Evolutionary conservation across 345 rosid species (phyloP), one percentile per base, ranked within the genome.

Genomic region (Melastoma malabathricum): DNA sequence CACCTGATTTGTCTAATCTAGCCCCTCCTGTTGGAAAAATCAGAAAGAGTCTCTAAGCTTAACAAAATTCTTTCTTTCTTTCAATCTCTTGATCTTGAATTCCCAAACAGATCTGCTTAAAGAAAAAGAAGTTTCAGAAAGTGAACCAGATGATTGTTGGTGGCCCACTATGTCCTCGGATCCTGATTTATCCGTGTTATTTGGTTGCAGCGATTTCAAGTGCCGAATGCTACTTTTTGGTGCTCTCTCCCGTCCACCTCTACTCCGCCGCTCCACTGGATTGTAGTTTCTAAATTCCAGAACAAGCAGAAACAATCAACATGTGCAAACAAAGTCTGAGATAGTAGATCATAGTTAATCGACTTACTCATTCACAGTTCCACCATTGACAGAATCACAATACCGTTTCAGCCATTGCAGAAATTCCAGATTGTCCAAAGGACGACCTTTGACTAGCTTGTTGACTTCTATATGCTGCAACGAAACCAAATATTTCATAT

Each of bases 401-500:
- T 84, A 87, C 12, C 95, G 82, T 68, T 84, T 92, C 54, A 92
- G 75, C 98, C 98, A 92, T 47, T 92, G 98, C 47, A 87, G 66
- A 71, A 87, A 87, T 78, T 92, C 98, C 87, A 92, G 76, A 68
- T 92, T 92, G 83, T 92, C 96, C 76, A 92, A 65, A 52, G 96
- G 88, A 38, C 95, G 72, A 45, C 93, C 95, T 72, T 92, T 92
- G 46, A 92, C 80, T 54, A 92, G 95, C 72, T 75, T 81, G 62
- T 81, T 84, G 58, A 92, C 98, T 76, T 92, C 98, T 62, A 92
- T 45, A 58, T 85, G 90, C 97, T 89, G 74, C 66, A 48, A 72
- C 14, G 18, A 50, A 20, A 4, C 13, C 43, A 34, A 34, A 6
- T 9, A 34, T 34, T 34, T 34, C 41, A 34, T 34, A 34, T 34